A percentile compares a stretch with the other conserved stretches of the same genome.
Evolutionary conservation across 2,329 filamentous ascomycete species (phyloP).

Genomic region (Xenoacremonium recifei): DNA sequence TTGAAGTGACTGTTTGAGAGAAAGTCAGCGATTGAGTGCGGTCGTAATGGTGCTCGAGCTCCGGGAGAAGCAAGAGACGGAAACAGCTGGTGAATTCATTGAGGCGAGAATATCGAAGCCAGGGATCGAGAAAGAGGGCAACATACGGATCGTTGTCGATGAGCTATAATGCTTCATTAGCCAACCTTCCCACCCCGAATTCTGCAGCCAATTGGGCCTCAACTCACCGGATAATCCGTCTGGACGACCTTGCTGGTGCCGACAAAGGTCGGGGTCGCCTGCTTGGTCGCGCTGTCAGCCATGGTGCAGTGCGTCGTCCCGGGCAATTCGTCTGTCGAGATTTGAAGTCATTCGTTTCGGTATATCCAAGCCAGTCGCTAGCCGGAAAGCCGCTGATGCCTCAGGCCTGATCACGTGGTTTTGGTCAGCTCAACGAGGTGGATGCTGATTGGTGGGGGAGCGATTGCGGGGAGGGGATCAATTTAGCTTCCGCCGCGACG

Average conservation of each 20-base stretch:
- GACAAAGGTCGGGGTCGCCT: slow-evolving; percentile 33
- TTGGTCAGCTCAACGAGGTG: slow-evolving; percentile 17
- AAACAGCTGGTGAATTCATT: too few species aligned
- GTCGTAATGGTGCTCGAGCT: too few species aligned
- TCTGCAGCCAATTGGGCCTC: slow-evolving; percentile 15
- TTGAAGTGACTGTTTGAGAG: slow-evolving; percentile 71
- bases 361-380: slow-evolving; percentile 23
- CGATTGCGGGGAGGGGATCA: slow-evolving; percentile 10
- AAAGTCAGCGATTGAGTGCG: slow-evolving; percentile 14
- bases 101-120: slow-evolving; percentile 2
- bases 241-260: slow-evolving; percentile 68
- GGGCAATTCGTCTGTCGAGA: slow-evolving; percentile 26
- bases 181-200: slow-evolving; percentile 19
- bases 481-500: slow-evolving; percentile 23
- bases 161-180: slow-evolving; percentile 60
- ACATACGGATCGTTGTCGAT: slow-evolving; percentile 97
- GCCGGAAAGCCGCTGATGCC: slow-evolving; percentile 23
- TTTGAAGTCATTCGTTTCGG: slow-evolving; percentile 23
- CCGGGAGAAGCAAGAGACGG: too few species aligned
- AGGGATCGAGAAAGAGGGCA: neutral
- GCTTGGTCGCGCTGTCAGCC: slow-evolving; percentile 39
- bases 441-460: slow-evolving; percentile 15
- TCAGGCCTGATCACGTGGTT: slow-evolving; percentile 34
- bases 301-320: slow-evolving; percentile 32
- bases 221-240: slow-evolving; percentile 82